phyloP scores from a whole-genome alignment of 306 rosid species.

The Acacia confusa region DNA sequence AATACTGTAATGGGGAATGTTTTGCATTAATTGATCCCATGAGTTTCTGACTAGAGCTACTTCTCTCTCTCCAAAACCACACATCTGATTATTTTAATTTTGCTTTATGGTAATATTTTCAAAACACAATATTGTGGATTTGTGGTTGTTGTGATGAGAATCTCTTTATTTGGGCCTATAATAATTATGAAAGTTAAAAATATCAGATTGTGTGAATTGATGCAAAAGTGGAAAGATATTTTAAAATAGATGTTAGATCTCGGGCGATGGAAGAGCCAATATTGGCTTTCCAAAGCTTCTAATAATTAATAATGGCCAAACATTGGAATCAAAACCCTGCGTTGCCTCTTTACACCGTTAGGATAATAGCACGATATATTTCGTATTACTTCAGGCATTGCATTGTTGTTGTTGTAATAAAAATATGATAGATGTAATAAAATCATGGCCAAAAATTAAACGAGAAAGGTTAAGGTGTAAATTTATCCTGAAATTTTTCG shows the following conservation, averaged over 20 bases:
- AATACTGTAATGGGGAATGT: slow-evolving; percentile 24
- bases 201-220: not conserved
- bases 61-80: slow-evolving; percentile 26
- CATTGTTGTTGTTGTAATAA: too few relatives aligned
- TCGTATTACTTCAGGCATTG: too few relatives aligned
- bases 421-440: too few relatives aligned
- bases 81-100: slow-evolving; percentile 12
- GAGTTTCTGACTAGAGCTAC: slow-evolving; percentile 28
- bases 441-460: too few relatives aligned
- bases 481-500: too few relatives aligned
- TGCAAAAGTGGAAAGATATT: not conserved
- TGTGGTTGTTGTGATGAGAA: not conserved
- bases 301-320: not conserved
- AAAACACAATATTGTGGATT: not conserved
- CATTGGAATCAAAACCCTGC: not conserved
- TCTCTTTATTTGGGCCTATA: not conserved
- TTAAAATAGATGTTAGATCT: not conserved
- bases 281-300: not conserved
- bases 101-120: not conserved
- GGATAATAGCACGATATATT: too few relatives aligned
- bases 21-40: slow-evolving; percentile 23
- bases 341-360: not conserved
- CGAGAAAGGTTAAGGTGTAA: too few relatives aligned
- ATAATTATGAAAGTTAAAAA: not conserved
- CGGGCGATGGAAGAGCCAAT: not conserved